Evolutionary conservation across 805 yeast genomes (phyloP), one percentile per base, ranked within the genome.

Genomic region (Sugiyamaella chiloensis): DNA sequence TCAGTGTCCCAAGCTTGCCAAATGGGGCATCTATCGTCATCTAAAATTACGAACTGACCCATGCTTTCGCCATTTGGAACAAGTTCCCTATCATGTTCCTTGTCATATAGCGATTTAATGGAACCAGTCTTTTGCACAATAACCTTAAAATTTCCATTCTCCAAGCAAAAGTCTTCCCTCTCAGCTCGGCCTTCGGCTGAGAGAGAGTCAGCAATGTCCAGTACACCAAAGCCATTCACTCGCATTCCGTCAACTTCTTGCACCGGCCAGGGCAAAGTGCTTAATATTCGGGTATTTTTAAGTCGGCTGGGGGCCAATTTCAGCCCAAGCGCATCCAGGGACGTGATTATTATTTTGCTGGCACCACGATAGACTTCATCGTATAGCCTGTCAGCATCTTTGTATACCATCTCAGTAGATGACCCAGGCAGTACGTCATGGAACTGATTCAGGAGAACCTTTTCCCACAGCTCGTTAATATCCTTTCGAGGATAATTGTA

Each of bases 351-450:
- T 23, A 80, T 74, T 59, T 91, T 70, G 3, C 66, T 56, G 34
- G 83, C 80, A 16, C 69, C 67, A 17, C 70, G 66, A 51, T 84
- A 68, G 20, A 81, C 83, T 14, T 72, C 68, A 4, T 69, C 71
- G 56, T 89, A 73, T 78, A 85, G 80, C 31, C 90, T 89, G 61
- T 81, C 78, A 11, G 88, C 96, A 58, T 84, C 90, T 57, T 87
- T 88, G 61, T 90, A 90, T 11, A 90, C 96, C 79, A 86, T 79
- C 53, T 87, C 96, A 59, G 90, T 90, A 67, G 95, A 87, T 4
- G 93, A 83, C 2, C 98, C 98, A 2, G 98, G 98, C 46, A 90
- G 72, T 14, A 90, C 96, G 70, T 90, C 98, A 64, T 91, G 98
- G 69, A 90, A 90, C 62, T 90, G 97, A 62, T 96, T 87, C 44